These are phyloP conservation scores for Setaria italica DNA, from an alignment of 202 grass and related monocot genomes.

Conservation along the genomic window DNA sequence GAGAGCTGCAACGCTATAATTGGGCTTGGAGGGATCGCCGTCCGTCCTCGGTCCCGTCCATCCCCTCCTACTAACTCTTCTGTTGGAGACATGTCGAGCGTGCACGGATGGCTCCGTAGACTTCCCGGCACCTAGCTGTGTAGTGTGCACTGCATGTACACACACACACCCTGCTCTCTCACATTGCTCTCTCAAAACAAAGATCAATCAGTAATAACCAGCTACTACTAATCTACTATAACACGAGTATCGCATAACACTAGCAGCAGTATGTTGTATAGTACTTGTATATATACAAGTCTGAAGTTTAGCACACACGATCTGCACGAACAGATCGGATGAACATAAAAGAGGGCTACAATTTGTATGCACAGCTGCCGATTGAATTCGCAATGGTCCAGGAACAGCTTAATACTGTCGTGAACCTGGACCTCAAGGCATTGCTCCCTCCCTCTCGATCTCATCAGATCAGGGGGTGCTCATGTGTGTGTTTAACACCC, in stretches of 20 bases:
- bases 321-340: neutral
- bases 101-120: neutral
- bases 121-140: neutral
- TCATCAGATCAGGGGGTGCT: no score
- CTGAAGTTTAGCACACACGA: no score
- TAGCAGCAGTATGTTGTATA: no score
- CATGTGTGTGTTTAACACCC: no score
- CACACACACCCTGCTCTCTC: neutral
- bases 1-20: neutral
- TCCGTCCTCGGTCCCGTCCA: neutral
- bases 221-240: no score
- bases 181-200: no score
- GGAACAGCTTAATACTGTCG: neutral
- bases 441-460: neutral
- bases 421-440: neutral
- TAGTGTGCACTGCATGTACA: neutral
- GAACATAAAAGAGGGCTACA: no score
- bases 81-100: neutral
- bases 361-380: neutral
- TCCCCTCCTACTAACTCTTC: neutral
- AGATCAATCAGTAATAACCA: no score
- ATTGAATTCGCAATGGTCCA: constrained; percentile 39
- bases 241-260: no score
- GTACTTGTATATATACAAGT: no score
- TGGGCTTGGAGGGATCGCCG: neutral